A percentile compares a stretch with the other conserved stretches of the same genome.
phyloP scores from a whole-genome alignment of 805 yeast species.

The Metschnikowia picachoensis region DNA sequence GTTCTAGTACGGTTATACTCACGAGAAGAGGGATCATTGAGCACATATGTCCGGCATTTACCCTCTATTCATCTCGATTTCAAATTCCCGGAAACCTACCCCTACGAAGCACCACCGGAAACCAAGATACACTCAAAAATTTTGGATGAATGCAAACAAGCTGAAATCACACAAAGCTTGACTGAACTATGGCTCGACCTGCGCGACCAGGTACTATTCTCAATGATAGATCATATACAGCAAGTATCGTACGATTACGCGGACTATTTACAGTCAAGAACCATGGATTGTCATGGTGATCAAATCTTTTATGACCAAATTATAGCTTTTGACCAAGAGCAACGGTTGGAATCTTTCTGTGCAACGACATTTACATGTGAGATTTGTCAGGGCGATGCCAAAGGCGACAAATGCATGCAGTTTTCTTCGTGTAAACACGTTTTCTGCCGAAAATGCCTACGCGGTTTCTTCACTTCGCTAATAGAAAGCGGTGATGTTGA shows the following conservation, averaged over 20 bases:
- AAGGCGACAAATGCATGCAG: constrained; percentile 39
- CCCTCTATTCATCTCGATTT: constrained; percentile 31
- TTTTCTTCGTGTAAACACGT: constrained; percentile 26
- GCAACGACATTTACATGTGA: constrained; percentile 45
- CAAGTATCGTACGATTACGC: constrained; percentile 6
- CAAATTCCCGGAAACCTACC: constrained; percentile 33
- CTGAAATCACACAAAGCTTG: constrained; percentile 17
- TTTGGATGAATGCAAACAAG: constrained; percentile 21
- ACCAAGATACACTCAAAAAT: constrained; percentile 27
- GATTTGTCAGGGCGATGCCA: constrained; percentile 50
- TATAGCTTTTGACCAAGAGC: constrained; percentile 21
- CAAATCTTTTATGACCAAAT: constrained; percentile 13
- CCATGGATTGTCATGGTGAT: constrained; percentile 9
- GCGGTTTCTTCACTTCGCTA: constrained; percentile 20
- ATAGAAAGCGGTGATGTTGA: constrained; percentile 48
- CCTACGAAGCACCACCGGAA: constrained; percentile 25
- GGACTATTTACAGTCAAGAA: constrained; percentile 2
- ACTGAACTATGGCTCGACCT: constrained; percentile 30
- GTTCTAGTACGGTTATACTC: constrained; percentile 11
- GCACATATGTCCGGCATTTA: constrained; percentile 20
- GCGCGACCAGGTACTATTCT: constrained; percentile 39
- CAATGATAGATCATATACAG: constrained; percentile 36
- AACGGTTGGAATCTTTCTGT: constrained; percentile 25
- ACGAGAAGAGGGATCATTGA: background rate
- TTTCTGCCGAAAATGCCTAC: constrained; percentile 16